phyloP scores from a whole-genome alignment of 768 basidiomycete species.

The Russula griseocarnosa region DNA sequence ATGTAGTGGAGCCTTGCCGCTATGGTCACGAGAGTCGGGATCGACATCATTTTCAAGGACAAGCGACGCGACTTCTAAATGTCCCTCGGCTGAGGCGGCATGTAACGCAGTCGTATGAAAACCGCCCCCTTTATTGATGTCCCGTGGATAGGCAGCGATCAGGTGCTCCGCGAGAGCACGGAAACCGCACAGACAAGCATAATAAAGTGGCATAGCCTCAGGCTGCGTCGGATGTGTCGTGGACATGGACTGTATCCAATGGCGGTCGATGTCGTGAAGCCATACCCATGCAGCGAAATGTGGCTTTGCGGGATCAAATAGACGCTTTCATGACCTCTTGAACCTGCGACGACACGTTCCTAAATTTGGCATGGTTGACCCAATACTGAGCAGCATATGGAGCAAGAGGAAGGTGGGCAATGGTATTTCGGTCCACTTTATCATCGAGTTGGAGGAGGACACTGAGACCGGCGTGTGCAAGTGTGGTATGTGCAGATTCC shows the following conservation, averaged over 20 bases:
- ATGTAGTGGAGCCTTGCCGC: background rate
- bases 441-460: background rate
- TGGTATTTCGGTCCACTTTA: background rate
- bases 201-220: background rate
- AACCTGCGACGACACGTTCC: background rate
- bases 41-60: background rate
- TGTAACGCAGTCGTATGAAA: background rate
- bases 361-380: conserved; percentile 3
- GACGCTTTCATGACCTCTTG: background rate
- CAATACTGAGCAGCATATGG: conserved; percentile 4
- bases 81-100: background rate
- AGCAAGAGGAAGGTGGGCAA: background rate
- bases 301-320: background rate
- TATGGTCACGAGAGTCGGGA: background rate
- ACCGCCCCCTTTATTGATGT: background rate
- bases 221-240: background rate
- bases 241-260: background rate
- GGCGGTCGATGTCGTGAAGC: conserved; percentile 7
- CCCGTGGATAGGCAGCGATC: background rate
- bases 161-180: background rate
- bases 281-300: conserved; percentile 9
- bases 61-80: background rate
- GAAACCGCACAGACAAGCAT: conserved; percentile 3
- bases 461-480: background rate
- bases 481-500: background rate